Evolutionary conservation across 805 yeast genomes (phyloP).

Genomic region (Clavispora fructus): DNA sequence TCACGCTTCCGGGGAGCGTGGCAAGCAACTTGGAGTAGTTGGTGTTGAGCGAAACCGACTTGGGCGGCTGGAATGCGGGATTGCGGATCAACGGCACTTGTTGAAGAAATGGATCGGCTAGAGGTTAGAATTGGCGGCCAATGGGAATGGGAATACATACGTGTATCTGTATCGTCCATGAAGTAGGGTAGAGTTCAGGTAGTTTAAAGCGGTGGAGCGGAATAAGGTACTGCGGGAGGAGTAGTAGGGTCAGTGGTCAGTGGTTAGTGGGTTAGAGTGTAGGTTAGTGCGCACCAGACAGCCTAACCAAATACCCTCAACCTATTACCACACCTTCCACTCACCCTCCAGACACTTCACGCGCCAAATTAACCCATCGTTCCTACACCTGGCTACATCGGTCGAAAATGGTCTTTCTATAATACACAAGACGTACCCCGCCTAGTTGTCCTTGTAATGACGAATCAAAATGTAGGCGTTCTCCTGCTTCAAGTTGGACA

Average conservation of each 20-base stretch:
- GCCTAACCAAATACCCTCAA: no score
- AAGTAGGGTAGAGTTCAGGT: not conserved
- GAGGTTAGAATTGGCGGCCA: not conserved
- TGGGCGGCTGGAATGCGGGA: slow-evolving; percentile 49
- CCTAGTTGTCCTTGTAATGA: slow-evolving; percentile 42
- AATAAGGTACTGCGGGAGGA: not conserved
- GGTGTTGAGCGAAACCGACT: slow-evolving; percentile 47
- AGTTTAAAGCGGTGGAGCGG: not conserved
- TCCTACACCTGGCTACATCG: not conserved
- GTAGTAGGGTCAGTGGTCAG: not conserved
- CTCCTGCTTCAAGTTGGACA: slow-evolving; percentile 88
- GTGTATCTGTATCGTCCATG: slow-evolving; percentile 4
- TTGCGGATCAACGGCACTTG: slow-evolving; percentile 54
- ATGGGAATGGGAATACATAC: slow-evolving; percentile 1
- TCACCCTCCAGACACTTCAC: no score
- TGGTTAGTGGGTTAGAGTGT: no score
- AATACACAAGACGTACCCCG: slow-evolving; percentile 6
- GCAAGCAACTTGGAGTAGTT: slow-evolving; percentile 39
- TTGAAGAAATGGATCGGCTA: slow-evolving; percentile 44
- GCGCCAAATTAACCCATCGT: no score
- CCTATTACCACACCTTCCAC: no score
- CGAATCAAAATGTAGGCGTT: slow-evolving; percentile 88
- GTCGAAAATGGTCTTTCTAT: slow-evolving; percentile 3
- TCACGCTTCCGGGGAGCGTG: slow-evolving; percentile 24
- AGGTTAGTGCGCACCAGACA: not conserved